Evolutionary conservation across 176 grass and related monocot species (phyloP).

Genomic region (Zea luxurians): DNA sequence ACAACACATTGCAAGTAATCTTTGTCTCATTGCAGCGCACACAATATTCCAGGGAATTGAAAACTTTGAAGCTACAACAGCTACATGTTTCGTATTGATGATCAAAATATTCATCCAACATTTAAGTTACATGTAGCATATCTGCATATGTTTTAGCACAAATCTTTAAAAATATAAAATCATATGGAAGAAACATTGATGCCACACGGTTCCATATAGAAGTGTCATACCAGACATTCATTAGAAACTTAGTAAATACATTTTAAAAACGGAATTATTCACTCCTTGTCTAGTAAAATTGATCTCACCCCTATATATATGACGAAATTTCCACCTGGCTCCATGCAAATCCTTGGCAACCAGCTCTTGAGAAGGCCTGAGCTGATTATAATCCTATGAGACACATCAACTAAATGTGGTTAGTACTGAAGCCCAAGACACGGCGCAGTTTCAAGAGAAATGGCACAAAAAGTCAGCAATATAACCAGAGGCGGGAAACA

Average conservation of each 20-base stretch:
- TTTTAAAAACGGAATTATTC: neutral
- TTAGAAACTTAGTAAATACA: neutral
- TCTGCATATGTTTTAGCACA: neutral
- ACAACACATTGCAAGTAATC: neutral
- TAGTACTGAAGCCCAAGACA: constrained; percentile 20
- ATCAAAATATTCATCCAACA: constrained; percentile 1
- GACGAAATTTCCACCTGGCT: constrained; percentile 79
- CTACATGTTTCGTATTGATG: neutral
- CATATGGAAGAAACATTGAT: neutral
- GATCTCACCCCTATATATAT: constrained; percentile 91
- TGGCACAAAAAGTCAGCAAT: constrained; percentile 4
- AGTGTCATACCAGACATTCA: neutral
- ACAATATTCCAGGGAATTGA: neutral
- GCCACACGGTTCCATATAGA: constrained; percentile 2
- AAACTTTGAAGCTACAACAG: constrained; percentile 17
- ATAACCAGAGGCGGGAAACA: constrained; percentile 89
- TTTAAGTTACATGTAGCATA: neutral
- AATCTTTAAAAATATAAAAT: neutral
- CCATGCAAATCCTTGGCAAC: constrained; percentile 94
- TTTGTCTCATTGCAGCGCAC: neutral
- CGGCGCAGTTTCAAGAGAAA: neutral
- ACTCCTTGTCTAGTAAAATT: neutral
- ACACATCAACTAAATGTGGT: neutral
- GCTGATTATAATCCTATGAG: constrained; percentile 78
- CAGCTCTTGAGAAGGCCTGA: constrained; percentile 99